These are phyloP conservation scores for Astrothelium macrocarpum DNA, from an alignment of 495 filamentous ascomycete species.

Conservation along the genomic window DNA sequence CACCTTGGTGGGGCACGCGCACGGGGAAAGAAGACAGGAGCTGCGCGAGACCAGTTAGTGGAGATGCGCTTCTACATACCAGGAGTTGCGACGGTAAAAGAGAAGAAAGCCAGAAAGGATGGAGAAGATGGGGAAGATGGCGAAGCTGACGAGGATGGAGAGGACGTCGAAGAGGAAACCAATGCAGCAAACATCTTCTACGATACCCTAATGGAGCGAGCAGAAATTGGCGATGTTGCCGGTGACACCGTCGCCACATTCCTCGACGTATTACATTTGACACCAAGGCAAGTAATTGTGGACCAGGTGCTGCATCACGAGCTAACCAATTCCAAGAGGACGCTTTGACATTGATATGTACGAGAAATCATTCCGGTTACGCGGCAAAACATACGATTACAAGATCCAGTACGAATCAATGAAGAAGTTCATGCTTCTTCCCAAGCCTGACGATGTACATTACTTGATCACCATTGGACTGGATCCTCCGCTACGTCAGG, in stretches of 20 bases:
- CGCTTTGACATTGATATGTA: conserved; percentile 99
- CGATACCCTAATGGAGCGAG: conserved; percentile 95
- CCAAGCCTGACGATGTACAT: conserved; percentile 94
- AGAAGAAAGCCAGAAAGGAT: conserved; percentile 48
- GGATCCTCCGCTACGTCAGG: conserved; percentile 91
- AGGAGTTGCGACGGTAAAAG: conserved; percentile 77
- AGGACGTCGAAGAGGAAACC: conserved; percentile 59
- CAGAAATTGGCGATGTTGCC: conserved; percentile 96
- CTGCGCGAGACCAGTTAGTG: conserved; percentile 81
- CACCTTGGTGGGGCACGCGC: conserved; percentile 67
- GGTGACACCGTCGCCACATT: conserved; percentile 97
- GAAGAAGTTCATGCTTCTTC: conserved; percentile 98
- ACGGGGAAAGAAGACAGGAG: conserved; percentile 79
- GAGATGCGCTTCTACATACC: conserved; percentile 99
- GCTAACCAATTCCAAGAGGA: conserved; percentile 50
- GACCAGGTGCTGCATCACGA: background rate
- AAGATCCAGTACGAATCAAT: conserved; percentile 96
- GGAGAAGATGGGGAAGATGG: conserved; percentile 27
- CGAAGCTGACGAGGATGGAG: conserved; percentile 59
- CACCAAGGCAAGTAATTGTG: conserved; percentile 56
- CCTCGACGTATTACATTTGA: conserved; percentile 92
- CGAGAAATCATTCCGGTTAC: conserved; percentile 91
- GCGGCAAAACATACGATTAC: conserved; percentile 99
- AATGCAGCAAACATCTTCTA: conserved; percentile 94
- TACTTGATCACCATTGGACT: conserved; percentile 90